Percentiles rank a stretch among this genome's conserved stretches.
Conservation (phyloP, 2,329 filamentous ascomycete genomes). For the Nothomitra cinnamomea region DNA sequence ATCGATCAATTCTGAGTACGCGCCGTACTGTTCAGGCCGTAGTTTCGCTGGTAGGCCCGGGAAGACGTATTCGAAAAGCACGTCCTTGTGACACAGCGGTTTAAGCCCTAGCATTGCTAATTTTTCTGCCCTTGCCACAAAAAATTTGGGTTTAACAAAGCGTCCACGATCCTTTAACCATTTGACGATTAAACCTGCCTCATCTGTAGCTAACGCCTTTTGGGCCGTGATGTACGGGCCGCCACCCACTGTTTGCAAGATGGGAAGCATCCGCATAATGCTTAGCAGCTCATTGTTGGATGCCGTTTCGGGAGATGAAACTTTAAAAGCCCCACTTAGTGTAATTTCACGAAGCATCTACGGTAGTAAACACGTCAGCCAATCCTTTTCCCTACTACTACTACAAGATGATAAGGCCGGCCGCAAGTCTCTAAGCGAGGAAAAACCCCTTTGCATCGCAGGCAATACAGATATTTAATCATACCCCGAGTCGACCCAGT, state of each 20-base stretch:
- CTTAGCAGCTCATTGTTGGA: no score
- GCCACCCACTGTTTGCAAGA: background rate
- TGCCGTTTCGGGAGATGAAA: no score
- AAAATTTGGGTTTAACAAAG: background rate
- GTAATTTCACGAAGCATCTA: no score
- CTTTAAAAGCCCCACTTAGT: no score
- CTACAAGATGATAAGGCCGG: no score
- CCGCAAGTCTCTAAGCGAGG: no score
- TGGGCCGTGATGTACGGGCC: conserved; percentile 11
- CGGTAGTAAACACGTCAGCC: no score
- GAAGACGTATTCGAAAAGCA: background rate
- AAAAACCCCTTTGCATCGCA: no score
- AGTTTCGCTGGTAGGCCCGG: background rate
- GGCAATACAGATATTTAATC: no score
- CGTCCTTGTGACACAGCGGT: background rate
- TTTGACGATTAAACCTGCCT: background rate
- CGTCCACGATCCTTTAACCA: background rate
- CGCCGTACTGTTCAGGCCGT: background rate
- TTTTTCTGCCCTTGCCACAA: background rate
- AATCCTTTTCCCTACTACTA: no score
- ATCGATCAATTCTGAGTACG: background rate
- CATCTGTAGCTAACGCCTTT: background rate
- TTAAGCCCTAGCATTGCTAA: background rate
- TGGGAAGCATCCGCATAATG: conserved; percentile 7
- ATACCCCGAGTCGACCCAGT: no score